Conservation (phyloP, 176 grass and related monocot species). For the Triticum aestivum region IWGSC_CS_RefSeq_v2.1 NC_057805.1:486293301-486293800, state of each 20-base stretch:
- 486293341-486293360: neutral
- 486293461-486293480: conserved; percentile 34
- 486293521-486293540: conserved; percentile 20
- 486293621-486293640: neutral
- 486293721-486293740: conserved; percentile 1
- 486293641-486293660: neutral
- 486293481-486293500: conserved; percentile 33
- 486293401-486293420: conserved; percentile 2
- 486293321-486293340: neutral
- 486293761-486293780: neutral
- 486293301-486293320: neutral
- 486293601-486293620: conserved; percentile 28
- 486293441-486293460: conserved; percentile 52
- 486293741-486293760: neutral
- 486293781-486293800: conserved; percentile 27
- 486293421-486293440: conserved; percentile 41
- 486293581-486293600: conserved; percentile 36
- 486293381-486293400: neutral
- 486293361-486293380: neutral
- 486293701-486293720: conserved; percentile 76
- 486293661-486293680: conserved; percentile 30
- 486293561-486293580: conserved; percentile 27
- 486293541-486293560: conserved; percentile 26
- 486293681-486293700: conserved; percentile 50
- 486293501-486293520: conserved; percentile 46